phyloP scores from a whole-genome alignment of 306 rosid genomes.

The Pyrus betulifolia region DNA sequence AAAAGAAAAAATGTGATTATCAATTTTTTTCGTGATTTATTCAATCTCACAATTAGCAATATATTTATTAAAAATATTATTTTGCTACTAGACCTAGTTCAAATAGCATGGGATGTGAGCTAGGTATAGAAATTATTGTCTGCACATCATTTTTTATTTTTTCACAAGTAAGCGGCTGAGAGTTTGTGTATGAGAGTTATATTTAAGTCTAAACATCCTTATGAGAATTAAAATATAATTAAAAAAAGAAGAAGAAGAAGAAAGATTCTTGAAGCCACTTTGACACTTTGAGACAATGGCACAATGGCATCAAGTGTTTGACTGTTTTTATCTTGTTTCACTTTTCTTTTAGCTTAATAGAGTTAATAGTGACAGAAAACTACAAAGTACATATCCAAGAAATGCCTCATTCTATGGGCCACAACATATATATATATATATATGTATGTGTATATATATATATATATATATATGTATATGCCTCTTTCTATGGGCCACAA shows the following conservation, averaged over 20 bases:
- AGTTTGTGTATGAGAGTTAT: no score
- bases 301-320: not conserved
- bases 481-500: no score
- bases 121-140: no score
- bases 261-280: not conserved
- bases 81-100: no score
- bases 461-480: no score
- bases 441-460: no score
- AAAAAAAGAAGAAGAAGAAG: not conserved
- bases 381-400: conserved; percentile 16
- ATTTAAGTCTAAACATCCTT: not conserved
- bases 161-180: not conserved
- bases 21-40: not conserved
- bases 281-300: no score
- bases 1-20: no score
- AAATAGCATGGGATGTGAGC: no score
- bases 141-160: no score
- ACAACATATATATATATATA: not conserved
- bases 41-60: not conserved
- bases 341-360: conserved; percentile 14
- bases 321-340: not conserved
- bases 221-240: not conserved
- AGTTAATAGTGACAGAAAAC: not conserved
- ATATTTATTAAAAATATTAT: no score
- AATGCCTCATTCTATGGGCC: conserved; percentile 28